Evolutionary conservation across 768 basidiomycete genomes (phyloP).

Genomic region (Tylopilus rubrobrunneus): DNA sequence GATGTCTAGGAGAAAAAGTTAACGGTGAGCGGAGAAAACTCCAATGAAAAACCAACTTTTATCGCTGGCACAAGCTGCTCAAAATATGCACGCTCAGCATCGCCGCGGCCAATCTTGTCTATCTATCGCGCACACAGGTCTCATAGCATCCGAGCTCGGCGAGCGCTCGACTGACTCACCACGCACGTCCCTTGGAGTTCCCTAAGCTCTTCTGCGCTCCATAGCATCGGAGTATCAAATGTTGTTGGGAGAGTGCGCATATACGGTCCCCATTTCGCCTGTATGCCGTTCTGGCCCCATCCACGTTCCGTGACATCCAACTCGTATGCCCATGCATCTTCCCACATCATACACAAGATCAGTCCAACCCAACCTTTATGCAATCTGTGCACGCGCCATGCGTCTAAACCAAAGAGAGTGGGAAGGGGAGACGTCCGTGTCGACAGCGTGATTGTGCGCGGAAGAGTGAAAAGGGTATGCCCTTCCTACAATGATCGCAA

Average conservation of each 20-base stretch:
- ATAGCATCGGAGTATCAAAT: slow-evolving; percentile 96
- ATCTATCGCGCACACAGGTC: slow-evolving; percentile 1
- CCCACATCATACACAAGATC: slow-evolving; percentile 97
- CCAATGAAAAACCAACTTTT: slow-evolving; percentile 40
- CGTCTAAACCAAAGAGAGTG: slow-evolving; percentile 49
- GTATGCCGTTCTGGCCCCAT: background rate
- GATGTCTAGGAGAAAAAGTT: slow-evolving; percentile 44
- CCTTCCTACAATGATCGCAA: slow-evolving; percentile 49
- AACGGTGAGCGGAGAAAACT: background rate
- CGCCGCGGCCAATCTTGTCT: slow-evolving; percentile 86
- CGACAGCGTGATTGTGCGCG: slow-evolving; percentile 72
- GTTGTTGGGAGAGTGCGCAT: slow-evolving; percentile 50
- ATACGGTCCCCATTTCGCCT: slow-evolving; percentile 23
- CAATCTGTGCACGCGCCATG: slow-evolving; percentile 61
- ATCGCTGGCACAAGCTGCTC: slow-evolving; percentile 69
- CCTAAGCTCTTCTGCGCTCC: slow-evolving; percentile 67
- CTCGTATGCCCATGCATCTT: slow-evolving; percentile 62
- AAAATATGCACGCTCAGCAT: slow-evolving; percentile 72
- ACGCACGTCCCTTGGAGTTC: slow-evolving; percentile 84
- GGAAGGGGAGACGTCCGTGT: slow-evolving; percentile 72
- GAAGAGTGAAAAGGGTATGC: slow-evolving; percentile 76
- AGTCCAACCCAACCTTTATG: slow-evolving; percentile 80
- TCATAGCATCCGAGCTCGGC: background rate
- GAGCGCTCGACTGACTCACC: slow-evolving; percentile 47
- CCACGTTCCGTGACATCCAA: slow-evolving; percentile 42